Evolutionary conservation across 1,284 basidiomycete species (phyloP), one percentile per base, ranked within the genome.

Genomic region (Vanrija pseudolonga): DNA sequence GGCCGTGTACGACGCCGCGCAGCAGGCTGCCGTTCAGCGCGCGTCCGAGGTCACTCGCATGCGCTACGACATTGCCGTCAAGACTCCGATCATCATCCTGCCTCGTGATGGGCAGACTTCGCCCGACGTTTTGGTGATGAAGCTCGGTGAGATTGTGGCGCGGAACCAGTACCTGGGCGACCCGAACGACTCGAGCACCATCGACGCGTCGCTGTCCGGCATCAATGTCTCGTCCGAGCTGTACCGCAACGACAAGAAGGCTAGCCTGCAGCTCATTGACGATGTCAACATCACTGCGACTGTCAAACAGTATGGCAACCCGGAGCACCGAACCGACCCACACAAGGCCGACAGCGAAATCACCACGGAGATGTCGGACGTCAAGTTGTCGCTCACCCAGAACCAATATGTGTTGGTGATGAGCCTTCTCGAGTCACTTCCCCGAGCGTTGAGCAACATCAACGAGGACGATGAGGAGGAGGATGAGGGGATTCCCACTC

Each of bases 11-110:
- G 95, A 98, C 74, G 86, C 92, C n/a, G 74, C 95, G 8, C 89
- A 90, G 6, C 85, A 89, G 70, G 95, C 86, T 18, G 96, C 96
- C 19, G 90, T 90, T 8, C 92, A 97, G 69, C 84, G 85, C 48
- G 96, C 94, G 4, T 85, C 90, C 36, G 88, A 90, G 73, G 87
- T 94, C 14, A 78, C 79, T 18, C 83, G 85, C 55, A 93, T 98
- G 89, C 85, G 89, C 70, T 98, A 95, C 77, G 85, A 95, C 59
- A 74, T 98, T 24, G 84, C 87, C 38, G 81, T 98, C 72, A 90
- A 92, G 77, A 89, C 94, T 0, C 96, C 96, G 0, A 97, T 99
- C 63, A 77, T 98, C 41, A 80, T 97, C 19, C 86, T 98, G 64
- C 95, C 96, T 5, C 83, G 85, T 12, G 82, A 90, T 65, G 81